Conservation (phyloP, 768 basidiomycete genomes). For the Termitomyces sp. region DNA sequence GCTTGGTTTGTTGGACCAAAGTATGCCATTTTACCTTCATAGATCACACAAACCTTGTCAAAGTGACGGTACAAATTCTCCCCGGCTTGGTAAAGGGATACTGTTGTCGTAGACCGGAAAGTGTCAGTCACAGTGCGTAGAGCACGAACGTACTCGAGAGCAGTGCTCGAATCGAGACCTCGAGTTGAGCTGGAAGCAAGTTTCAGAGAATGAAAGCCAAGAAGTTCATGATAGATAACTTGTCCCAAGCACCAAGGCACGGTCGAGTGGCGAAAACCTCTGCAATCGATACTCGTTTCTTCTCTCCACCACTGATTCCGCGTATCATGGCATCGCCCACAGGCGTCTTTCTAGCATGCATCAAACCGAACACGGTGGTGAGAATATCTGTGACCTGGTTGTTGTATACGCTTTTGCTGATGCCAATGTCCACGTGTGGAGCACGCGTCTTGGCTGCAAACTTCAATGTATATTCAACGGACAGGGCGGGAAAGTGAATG, state of each 20-base stretch:
- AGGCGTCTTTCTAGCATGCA: constrained; percentile 61
- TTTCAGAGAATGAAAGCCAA: not conserved
- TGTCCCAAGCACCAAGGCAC: constrained; percentile 42
- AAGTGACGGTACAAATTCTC: constrained; percentile 64
- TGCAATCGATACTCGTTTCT: constrained; percentile 59
- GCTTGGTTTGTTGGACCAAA: constrained; percentile 68
- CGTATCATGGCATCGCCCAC: constrained; percentile 62
- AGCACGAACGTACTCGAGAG: constrained; percentile 67
- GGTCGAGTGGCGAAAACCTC: constrained; percentile 60
- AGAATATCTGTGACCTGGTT: constrained; percentile 50
- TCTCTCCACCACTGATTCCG: constrained; percentile 55
- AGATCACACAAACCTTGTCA: constrained; percentile 79
- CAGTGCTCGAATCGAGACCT: constrained; percentile 67
- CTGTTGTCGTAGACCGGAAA: constrained; percentile 55
- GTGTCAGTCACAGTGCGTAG: constrained; percentile 64
- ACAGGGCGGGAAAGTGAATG: constrained; percentile 80
- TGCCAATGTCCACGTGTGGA: constrained; percentile 48
- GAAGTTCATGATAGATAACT: constrained; percentile 8
- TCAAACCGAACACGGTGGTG: constrained; percentile 72
- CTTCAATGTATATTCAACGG: constrained; percentile 69
- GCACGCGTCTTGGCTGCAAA: constrained; percentile 69
- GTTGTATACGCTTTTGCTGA: constrained; percentile 41
- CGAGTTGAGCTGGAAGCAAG: constrained; percentile 50
- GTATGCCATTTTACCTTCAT: constrained; percentile 72
- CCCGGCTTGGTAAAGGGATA: constrained; percentile 85